Base-by-base conservation (phyloP, 2,329 filamentous ascomycete genomes). In the Apiospora kogelbergensis region DNA sequence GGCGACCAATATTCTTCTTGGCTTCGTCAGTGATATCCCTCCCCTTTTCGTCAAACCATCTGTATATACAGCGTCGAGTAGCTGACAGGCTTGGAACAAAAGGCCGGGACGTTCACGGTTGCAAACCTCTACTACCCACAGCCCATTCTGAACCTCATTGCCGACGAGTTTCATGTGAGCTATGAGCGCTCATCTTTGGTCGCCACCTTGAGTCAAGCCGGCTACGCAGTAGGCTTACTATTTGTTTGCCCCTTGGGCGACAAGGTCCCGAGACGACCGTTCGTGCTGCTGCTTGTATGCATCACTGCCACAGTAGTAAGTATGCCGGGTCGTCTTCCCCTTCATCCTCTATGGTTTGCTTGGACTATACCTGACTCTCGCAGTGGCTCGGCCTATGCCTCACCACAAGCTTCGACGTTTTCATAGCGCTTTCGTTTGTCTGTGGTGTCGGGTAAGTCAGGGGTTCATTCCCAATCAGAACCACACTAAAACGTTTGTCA, bases 101-200 rank as follows among this genome's bases (percentile, higher is more conserved):
- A 78, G 80, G 80, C 81, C 44, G 78, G 78, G 2, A 84, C 86
- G n/a, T 87, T 90, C 73, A 90, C 89, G 2, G 90, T 92, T 22
- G 90, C 90, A 20, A 92, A 92, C 74, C 80, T 92, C 13, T 92
- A 92, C 79, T 92, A 92, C 76, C 88, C 84, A 41, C 90, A 92
- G 72, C 90, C 90, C 0, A 90, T 92, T 63, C 80, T 92, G 17
- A 90, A 91, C 71, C 84, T 91, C 37, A 79, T 93, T 37, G 90
- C 90, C 0, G 73, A 81, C 11, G 88, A 90, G 63, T 92, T 92
- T 77, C 73, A 84, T 68, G 89, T 92, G 48, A 82, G 82, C 44
- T 89, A 91, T 77, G 89, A 90, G 71, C 81, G 84, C 63, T 88
- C 89, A 3, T 80, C 81, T 11, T 74, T 76, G 64, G 87, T 92